Percentiles rank a stretch among this genome's conserved stretches.
These are phyloP conservation scores for Amphicarpaea edgeworthii DNA, from an alignment of 306 rosid genomes.

Conservation along the genomic window DNA sequence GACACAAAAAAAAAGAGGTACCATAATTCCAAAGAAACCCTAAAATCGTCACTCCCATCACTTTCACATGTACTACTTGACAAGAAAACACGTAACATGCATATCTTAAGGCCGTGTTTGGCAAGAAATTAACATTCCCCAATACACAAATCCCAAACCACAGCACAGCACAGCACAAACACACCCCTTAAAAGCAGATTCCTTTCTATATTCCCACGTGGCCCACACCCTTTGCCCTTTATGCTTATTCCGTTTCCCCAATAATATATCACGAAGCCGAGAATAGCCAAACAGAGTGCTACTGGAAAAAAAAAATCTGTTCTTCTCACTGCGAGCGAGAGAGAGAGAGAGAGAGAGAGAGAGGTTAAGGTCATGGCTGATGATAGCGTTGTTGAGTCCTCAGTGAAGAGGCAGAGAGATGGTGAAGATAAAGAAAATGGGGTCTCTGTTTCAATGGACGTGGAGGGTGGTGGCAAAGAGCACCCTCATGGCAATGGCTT, in stretches of 20 bases:
- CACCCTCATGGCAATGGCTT: conserved; percentile 50
- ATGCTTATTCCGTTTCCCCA: conserved; percentile 42
- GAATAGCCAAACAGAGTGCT: conserved; percentile 28
- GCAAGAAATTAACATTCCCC: not conserved
- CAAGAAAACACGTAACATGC: conserved; percentile 46
- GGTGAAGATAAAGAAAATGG: conserved; percentile 63
- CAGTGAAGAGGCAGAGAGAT: conserved; percentile 69
- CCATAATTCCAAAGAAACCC: conserved; percentile 36
- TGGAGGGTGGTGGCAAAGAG: conserved; percentile 50
- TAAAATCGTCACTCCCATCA: conserved; percentile 51
- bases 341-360: conserved; percentile 20
- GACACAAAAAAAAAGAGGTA: not conserved
- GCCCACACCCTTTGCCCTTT: conserved; percentile 34
- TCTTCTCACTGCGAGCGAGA: conserved; percentile 5
- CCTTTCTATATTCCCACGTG: conserved; percentile 36
- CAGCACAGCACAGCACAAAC: not conserved
- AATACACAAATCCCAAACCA: not conserved
- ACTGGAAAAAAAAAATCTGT: not conserved
- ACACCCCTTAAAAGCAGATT: conserved; percentile 53
- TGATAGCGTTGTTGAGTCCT: conserved; percentile 48
- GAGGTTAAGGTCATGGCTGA: conserved; percentile 55
- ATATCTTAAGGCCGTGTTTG: conserved; percentile 40
- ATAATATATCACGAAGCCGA: conserved; percentile 40
- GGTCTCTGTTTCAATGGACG: conserved; percentile 54
- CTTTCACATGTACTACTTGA: conserved; percentile 44